Conservation (phyloP, 495 filamentous ascomycete species). For the Apiosordaria backusii region DNA sequence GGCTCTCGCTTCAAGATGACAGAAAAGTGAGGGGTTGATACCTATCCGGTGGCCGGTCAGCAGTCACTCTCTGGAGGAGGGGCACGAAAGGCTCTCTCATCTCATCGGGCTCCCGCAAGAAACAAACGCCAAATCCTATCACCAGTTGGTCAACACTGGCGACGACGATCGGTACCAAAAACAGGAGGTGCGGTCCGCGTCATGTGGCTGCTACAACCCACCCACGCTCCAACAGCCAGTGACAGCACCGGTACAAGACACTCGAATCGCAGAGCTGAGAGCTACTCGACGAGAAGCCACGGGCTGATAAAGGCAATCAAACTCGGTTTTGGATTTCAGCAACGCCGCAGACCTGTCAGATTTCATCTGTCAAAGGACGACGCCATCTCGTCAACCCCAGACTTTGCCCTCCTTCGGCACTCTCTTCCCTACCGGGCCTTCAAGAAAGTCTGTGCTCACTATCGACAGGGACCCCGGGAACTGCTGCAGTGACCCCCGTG, state of each 20-base stretch:
- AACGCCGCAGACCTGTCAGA: conserved; percentile 4
- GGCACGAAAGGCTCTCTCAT: not conserved
- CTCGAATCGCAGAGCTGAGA: conserved; percentile 23
- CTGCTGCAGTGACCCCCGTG: not conserved
- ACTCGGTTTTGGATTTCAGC: not conserved
- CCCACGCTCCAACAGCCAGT: conserved; percentile 10
- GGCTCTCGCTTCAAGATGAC: not conserved
- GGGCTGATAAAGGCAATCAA: conserved; percentile 5
- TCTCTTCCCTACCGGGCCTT: not conserved
- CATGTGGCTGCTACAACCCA: conserved; percentile 18
- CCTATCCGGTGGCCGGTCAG: not conserved
- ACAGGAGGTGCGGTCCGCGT: conserved; percentile 8
- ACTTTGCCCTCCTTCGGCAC: not conserved
- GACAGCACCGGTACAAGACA: not conserved
- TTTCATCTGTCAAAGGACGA: not conserved
- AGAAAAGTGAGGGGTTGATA: not conserved
- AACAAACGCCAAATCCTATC: not conserved
- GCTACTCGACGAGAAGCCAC: conserved; percentile 4
- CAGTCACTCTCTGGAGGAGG: not conserved
- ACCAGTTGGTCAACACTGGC: not conserved
- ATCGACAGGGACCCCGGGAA: not conserved
- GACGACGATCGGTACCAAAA: conserved; percentile 16
- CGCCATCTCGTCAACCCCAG: not conserved
- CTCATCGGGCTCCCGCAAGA: not conserved
- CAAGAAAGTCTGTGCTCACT: not conserved